Conservation (phyloP, 2,329 filamentous ascomycete species). For the Rhinocladiella similis region DNA sequence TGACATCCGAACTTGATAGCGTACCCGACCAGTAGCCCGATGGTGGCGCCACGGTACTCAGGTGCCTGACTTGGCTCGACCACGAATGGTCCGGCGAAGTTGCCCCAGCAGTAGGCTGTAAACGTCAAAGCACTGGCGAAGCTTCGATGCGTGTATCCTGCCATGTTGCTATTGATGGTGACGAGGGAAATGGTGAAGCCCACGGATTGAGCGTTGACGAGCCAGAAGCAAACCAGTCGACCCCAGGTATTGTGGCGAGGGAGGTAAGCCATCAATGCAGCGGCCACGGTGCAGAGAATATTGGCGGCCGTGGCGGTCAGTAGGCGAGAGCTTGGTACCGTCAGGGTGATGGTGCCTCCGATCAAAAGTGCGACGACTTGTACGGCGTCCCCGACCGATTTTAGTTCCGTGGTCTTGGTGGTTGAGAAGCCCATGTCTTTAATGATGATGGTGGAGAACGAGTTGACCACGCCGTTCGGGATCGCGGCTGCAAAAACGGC, state of each 20-base stretch:
- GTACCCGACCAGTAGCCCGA: constrained; percentile 44
- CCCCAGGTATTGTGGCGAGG: constrained; percentile 37
- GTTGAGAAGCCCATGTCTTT: constrained; percentile 37
- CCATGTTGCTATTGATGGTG: constrained; percentile 41
- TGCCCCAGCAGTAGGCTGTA: constrained; percentile 43
- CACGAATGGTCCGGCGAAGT: constrained; percentile 41
- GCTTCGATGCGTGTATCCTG: constrained; percentile 39
- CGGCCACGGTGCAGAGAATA: constrained; percentile 37
- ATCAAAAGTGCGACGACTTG: constrained; percentile 39
- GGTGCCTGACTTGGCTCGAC: constrained; percentile 39
- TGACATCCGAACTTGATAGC: constrained; percentile 41
- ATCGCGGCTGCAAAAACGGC: constrained; percentile 32
- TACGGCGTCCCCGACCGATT: constrained; percentile 40
- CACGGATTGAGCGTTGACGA: constrained; percentile 40
- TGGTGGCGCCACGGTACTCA: constrained; percentile 36
- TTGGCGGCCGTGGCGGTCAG: constrained; percentile 36
- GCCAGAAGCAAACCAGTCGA: constrained; percentile 39
- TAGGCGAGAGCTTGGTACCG: constrained; percentile 36
- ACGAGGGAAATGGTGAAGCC: constrained; percentile 39
- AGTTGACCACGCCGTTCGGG: constrained; percentile 38
- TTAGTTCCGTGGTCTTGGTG: constrained; percentile 37
- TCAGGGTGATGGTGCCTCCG: constrained; percentile 39
- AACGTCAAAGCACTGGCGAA: constrained; percentile 39
- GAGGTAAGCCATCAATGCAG: constrained; percentile 38
- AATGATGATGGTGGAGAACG: constrained; percentile 40